Percentiles rank a stretch among this genome's conserved stretches.
Conservation (phyloP, 495 filamentous ascomycete genomes). For the Penicillium tannophilum region DNA sequence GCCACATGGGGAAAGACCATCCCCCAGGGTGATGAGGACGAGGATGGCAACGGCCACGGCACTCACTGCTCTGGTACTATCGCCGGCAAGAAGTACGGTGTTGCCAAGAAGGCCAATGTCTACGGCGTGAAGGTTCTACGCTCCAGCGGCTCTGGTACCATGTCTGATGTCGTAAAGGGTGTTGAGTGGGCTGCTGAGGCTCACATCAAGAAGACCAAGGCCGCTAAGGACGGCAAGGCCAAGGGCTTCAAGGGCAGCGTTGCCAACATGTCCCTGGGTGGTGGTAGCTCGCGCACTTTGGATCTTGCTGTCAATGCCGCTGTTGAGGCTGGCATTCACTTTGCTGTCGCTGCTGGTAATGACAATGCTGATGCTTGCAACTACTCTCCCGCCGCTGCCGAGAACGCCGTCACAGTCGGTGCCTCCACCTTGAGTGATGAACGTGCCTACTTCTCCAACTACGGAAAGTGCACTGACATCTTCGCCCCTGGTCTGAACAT, state of each 20-base stretch:
- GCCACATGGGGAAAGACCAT: constrained; percentile 97
- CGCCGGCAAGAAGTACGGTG: constrained; percentile 97
- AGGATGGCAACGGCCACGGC: constrained; percentile 97
- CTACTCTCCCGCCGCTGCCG: constrained; percentile 96
- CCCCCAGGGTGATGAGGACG: constrained; percentile 77
- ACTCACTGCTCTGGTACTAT: constrained; percentile 99
- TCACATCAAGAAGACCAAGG: constrained; percentile 72
- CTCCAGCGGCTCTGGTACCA: constrained; percentile 96
- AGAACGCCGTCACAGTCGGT: constrained; percentile 93
- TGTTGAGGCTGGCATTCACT: constrained; percentile 87
- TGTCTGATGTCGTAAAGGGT: constrained; percentile 98
- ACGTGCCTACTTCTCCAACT: constrained; percentile 99
- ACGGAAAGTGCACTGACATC: constrained; percentile 98
- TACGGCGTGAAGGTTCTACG: constrained; percentile 97
- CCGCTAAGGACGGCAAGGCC: constrained; percentile 74
- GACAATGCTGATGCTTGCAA: constrained; percentile 98
- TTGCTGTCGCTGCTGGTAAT: constrained; percentile 97
- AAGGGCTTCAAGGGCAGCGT: constrained; percentile 99
- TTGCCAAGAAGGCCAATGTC: constrained; percentile 97
- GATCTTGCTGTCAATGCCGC: constrained; percentile 94
- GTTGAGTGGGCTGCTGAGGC: constrained; percentile 90
- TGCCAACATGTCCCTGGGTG: constrained; percentile 98
- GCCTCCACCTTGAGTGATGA: constrained; percentile 91
- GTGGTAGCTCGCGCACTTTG: constrained; percentile 88
- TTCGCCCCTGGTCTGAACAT: constrained; percentile 98